Percentiles rank a stretch among this genome's conserved stretches.
phyloP scores from a whole-genome alignment of 2,329 filamentous ascomycete species.

The Diaporthe sp. region DNA sequence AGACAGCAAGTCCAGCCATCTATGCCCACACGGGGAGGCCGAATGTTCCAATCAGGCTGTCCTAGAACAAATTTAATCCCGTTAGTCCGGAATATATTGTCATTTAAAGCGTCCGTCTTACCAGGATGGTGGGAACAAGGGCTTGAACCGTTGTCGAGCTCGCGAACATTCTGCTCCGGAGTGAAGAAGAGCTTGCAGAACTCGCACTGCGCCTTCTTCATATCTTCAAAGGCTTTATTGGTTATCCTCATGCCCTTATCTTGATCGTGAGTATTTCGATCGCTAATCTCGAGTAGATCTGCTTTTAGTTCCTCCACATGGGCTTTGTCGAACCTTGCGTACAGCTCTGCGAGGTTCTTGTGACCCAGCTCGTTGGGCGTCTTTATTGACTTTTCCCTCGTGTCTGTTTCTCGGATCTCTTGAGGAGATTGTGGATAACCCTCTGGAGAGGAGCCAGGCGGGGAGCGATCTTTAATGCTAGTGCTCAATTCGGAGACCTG shows the following conservation, averaged over 20 bases:
- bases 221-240: background rate
- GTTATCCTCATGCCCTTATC: accelerated
- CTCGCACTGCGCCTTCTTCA: background rate
- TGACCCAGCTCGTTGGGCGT: background rate
- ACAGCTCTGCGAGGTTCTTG: background rate
- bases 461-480: background rate
- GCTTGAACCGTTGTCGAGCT: background rate
- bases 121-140: constrained; percentile 7
- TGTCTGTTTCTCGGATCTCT: background rate
- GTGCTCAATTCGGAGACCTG: background rate
- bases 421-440: background rate
- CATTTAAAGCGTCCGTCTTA: background rate
- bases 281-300: background rate
- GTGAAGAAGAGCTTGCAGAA: background rate
- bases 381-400: background rate
- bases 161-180: background rate
- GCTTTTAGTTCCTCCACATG: background rate
- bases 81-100: background rate
- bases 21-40: accelerated
- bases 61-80: background rate
- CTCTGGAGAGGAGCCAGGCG: too few species aligned
- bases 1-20: background rate
- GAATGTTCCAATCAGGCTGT: too few species aligned
- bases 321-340: background rate
- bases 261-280: accelerated